Base-by-base conservation (phyloP, 176 grass and related monocot genomes). In the Poa pratensis region DNA sequence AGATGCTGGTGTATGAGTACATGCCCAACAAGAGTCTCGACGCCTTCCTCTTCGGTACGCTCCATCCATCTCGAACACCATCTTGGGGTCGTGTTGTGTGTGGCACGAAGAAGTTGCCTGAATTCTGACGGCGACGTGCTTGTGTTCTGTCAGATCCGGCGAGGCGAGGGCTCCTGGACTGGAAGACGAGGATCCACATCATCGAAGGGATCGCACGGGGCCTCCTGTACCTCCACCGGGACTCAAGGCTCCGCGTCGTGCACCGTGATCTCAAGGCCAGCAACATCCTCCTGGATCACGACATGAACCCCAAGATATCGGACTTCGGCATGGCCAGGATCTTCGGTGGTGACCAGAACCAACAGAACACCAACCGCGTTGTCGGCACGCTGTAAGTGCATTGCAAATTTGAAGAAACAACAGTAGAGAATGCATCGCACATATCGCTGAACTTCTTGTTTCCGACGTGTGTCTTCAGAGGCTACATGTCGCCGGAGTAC, bases 301-400 rank as follows among this genome's bases (percentile, higher is more conserved):
- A 85, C 37, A 89, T 94, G 92, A 94, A 91, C 65, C 92, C 89
- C 23, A 94, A 91, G 81, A 94, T 94, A 52, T 94, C 92, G 2
- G 87, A 94, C 68, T 94, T 94, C 52, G 89, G 92, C 58, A 91
- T 91, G 92, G 92, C 92, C 19, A 87, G 89, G 24, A 94, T 94
- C 73, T 94, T 94, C 54, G 87, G 92, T 7, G 73, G 73, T 7
- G 87, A 89, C 20, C 84, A 90, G 82, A 89, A 94, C 46, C 87
- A 91, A 52, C 84, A 66, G 51, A 94, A 91, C 85, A 94, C 89
- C 5, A 83, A 89, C 78, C 89, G 92, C 18, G 87, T 91, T 0
- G 92, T 94, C 28, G 92, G 92, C 39, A 94, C 92, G 24, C 82
- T 87, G 81, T 90, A 34, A 68, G 89, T 42, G 20, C n/a, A 23